Evolutionary conservation across 305 asterid species (phyloP), one percentile per base, ranked within the genome.

Genomic region (Ajuga reptans): DNA sequence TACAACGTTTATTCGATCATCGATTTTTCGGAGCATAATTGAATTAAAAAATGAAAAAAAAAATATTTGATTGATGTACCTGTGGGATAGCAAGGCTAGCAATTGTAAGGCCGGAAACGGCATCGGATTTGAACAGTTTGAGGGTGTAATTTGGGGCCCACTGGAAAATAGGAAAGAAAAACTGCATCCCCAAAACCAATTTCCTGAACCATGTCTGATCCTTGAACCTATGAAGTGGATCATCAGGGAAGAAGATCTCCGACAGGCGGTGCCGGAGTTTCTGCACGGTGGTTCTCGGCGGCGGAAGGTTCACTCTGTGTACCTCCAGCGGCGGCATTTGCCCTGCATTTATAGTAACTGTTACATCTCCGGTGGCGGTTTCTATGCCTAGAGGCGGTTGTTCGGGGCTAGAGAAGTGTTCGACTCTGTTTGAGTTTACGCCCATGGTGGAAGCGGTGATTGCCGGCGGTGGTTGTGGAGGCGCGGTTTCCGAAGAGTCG

Each of bases 21-120:
- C n/a, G n/a, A n/a, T n/a, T n/a, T n/a, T n/a, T n/a, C n/a, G n/a
- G n/a, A n/a, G n/a, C n/a, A n/a, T n/a, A n/a, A n/a, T n/a, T n/a
- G n/a, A n/a, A n/a, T n/a, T n/a, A n/a, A n/a, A n/a, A n/a, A n/a
- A n/a, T n/a, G 27, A 21, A 21, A 21, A 31, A 31, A 31, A 31
- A 31, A 39, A 4, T 10, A 33, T 31, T n/a, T 0, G 33, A 42
- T 18, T 4, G 47, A 3, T 24, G 36, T 21, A 85, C 96, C 90
- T 89, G 96, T 11, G 98, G 98, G 72, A 92, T 92, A 1, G 96
- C 91, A 14, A 92, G 89, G 66, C 96, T 92, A 0, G 96, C 96
- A 43, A 92, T 89, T 12, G 98, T 92, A 50, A 92, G 84, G 2
- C 98, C 96, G 5, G 98, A 86, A 51, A 92, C 71, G 39, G 86